Conservation (phyloP, 2,329 filamentous ascomycete genomes). For the Emergomyces pasteurianus region DNA sequence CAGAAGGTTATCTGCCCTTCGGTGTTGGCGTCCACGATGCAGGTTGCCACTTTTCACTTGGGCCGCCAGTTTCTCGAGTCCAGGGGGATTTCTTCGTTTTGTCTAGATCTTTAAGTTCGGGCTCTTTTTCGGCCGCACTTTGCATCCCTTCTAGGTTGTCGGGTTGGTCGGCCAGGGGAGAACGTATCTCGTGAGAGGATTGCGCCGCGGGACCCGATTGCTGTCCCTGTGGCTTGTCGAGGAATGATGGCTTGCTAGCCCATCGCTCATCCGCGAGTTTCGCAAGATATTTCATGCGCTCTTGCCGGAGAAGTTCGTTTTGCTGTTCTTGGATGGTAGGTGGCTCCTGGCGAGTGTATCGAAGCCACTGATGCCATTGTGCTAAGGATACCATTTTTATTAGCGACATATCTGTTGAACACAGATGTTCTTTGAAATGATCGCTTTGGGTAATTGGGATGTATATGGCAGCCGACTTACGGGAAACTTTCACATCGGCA, state of each 20-base stretch:
- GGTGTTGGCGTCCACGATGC: conserved; percentile 46
- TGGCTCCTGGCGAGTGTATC: conserved; percentile 45
- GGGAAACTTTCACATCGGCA: conserved; percentile 48
- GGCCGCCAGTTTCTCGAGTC: conserved; percentile 43
- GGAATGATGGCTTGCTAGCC: conserved; percentile 46
- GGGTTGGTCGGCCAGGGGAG: conserved; percentile 16
- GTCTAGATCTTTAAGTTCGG: conserved; percentile 19
- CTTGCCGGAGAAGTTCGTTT: conserved; percentile 44
- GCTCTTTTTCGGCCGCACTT: conserved; percentile 19
- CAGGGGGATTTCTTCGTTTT: conserved; percentile 39
- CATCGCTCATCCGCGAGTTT: conserved; percentile 49
- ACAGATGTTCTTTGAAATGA: background rate
- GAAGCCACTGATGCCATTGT: conserved; percentile 59
- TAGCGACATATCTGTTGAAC: background rate
- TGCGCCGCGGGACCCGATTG: conserved; percentile 34
- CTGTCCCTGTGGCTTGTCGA: conserved; percentile 44
- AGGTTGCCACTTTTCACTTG: conserved; percentile 57
- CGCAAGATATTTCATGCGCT: conserved; percentile 48
- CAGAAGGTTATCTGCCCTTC: conserved; percentile 28
- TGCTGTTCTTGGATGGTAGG: conserved; percentile 49
- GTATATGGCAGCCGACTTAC: conserved; percentile 25
- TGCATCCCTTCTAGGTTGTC: conserved; percentile 19
- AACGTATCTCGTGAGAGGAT: conserved; percentile 21
- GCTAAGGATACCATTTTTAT: conserved; percentile 26
- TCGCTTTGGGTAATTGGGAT: background rate